phyloP scores from a whole-genome alignment of 768 basidiomycete genomes.

The Megacollybia marginata region DNA sequence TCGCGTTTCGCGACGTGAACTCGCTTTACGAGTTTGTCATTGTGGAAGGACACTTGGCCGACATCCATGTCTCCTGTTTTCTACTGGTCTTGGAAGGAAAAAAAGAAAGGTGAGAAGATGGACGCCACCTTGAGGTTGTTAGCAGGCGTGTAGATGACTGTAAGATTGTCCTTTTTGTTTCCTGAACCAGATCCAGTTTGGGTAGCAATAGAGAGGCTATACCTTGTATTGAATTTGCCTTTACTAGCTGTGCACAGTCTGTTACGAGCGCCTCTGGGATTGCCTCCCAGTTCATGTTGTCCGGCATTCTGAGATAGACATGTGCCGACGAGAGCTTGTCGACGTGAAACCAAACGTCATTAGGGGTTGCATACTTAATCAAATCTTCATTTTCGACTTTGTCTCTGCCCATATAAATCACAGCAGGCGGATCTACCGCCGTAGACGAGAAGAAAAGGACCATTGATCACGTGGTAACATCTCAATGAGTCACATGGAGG shows the following conservation, averaged over 20 bases:
- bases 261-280: slow-evolving; percentile 71
- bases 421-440: slow-evolving; percentile 54
- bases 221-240: slow-evolving; percentile 98
- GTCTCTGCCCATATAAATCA: slow-evolving; percentile 93
- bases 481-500: too few species aligned
- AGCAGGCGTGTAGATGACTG: slow-evolving; percentile 90
- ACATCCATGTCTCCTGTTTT: slow-evolving; percentile 99
- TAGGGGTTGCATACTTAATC: slow-evolving; percentile 86
- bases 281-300: slow-evolving; percentile 79
- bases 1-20: slow-evolving; percentile 78
- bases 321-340: slow-evolving; percentile 97
- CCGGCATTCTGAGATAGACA: slow-evolving; percentile 89
- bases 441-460: slow-evolving; percentile 59
- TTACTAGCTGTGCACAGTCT: slow-evolving; percentile 93
- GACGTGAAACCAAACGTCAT: slow-evolving; percentile 94
- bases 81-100: slow-evolving; percentile 27
- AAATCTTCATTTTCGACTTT: slow-evolving; percentile 97
- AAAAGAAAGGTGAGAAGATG: slow-evolving; percentile 6
- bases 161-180: slow-evolving; percentile 92
- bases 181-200: slow-evolving; percentile 35
- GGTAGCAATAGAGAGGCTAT: slow-evolving; percentile 1
- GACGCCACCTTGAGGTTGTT: slow-evolving; percentile 91
- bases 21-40: slow-evolving; percentile 46
- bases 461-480: slow-evolving; percentile 25
- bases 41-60: slow-evolving; percentile 93